Percentiles rank a stretch among this genome's conserved stretches.
Evolutionary conservation across 805 yeast species (phyloP).

Genomic region (Monosporozyma aerobia): DNA sequence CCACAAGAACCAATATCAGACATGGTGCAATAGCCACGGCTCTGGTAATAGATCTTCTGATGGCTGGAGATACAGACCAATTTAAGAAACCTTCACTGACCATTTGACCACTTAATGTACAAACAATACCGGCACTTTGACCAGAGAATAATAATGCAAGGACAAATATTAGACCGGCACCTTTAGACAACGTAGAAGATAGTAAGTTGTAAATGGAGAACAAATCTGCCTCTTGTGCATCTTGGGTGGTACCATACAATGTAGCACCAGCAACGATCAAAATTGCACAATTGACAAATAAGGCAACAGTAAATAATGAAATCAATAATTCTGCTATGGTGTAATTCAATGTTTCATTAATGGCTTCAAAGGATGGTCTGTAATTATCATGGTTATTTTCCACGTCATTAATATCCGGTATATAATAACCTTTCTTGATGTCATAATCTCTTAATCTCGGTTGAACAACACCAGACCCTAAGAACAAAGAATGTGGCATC

Average conservation of each 20-base stretch:
- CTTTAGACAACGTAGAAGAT: constrained; percentile 50
- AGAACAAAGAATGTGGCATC: constrained; percentile 86
- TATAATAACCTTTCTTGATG: constrained; percentile 51
- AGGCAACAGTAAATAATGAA: constrained; percentile 79
- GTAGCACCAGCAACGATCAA: constrained; percentile 91
- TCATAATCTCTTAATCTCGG: constrained; percentile 77
- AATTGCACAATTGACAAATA: constrained; percentile 84
- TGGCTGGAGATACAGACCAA: constrained; percentile 74
- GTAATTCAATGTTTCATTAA: constrained; percentile 68
- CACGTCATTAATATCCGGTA: constrained; percentile 31
- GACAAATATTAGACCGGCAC: constrained; percentile 79
- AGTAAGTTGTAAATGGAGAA: constrained; percentile 70
- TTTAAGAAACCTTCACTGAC: constrained; percentile 83
- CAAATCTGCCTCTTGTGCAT: constrained; percentile 66
- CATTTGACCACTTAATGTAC: constrained; percentile 91
- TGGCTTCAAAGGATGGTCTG: constrained; percentile 74
- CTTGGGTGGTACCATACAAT: constrained; percentile 44
- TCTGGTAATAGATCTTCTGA: constrained; percentile 73
- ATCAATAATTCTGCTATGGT: constrained; percentile 76
- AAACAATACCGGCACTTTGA: constrained; percentile 90
- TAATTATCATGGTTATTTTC: constrained; percentile 38
- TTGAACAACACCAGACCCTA: constrained; percentile 85
- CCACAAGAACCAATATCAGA: constrained; percentile 56
- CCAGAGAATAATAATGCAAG: constrained; percentile 81
- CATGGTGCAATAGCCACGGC: constrained; percentile 83